Evolutionary conservation across 139 green algal genomes (phyloP), one percentile per base, ranked within the genome.

Genomic region (Chlorella sp.): DNA sequence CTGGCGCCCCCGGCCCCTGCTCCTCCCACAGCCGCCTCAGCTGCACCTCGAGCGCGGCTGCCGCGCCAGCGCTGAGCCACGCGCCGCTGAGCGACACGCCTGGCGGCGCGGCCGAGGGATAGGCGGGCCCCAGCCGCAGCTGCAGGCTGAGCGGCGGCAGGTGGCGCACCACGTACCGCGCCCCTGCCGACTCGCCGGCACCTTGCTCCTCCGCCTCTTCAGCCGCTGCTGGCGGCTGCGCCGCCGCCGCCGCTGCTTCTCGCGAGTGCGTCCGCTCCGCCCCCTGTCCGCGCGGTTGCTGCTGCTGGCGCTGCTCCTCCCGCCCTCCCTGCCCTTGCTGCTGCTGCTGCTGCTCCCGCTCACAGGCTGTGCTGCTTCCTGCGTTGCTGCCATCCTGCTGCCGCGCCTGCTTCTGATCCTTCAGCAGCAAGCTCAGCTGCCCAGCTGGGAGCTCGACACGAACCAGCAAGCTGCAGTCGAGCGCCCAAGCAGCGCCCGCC

Each of bases 111-210:
- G 31, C 17, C 14, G 73, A 81, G 8, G 87, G 87, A 65, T 91
- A 91, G 21, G 19, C 53, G 8, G 33, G 17, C 0, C 65, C 70
- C 35, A 91, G 68, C 0, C 61, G 61, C 7, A 91, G 62, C n/a
- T 71, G 74, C 38, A 91, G 50, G 55, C 74, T 69, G 12, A 91
- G 43, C 27, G 87, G 87, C 9, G 80, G 80, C 17, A 91, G 68
- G 40, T 77, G 63, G 23, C 50, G 35, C 9, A 90, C 51, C 0
- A 42, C 5, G n/a, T 62, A 65, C 4, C 60, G 46, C 50, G 27
- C 60, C 51, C 46, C 9, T 62, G n/a, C 3, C 69, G 67, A 3
- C 74, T 75, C 29, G 71, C 46, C 17, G 40, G 33, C 2, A 9
- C 8, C n/a, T n/a, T n/a, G n/a, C n/a, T n/a, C n/a, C n/a, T n/a